Evolutionary conservation across 2,329 filamentous ascomycete species (phyloP), one percentile per base, ranked within the genome.

Genomic region (Phoma sp.): DNA sequence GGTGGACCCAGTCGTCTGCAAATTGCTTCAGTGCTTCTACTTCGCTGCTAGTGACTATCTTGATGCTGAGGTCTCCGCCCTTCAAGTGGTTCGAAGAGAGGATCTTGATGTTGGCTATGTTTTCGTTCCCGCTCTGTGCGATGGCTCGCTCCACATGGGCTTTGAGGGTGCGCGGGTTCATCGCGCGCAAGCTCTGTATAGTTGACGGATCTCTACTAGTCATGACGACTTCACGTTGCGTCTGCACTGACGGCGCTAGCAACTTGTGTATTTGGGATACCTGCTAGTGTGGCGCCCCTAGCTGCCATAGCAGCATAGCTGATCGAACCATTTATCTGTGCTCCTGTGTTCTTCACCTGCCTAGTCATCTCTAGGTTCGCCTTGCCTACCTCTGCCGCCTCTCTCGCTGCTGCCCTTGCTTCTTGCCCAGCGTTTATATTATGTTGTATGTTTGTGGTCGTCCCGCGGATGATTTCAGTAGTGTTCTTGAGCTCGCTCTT

Each of bases 41-140:
- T n/a, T 42, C 18, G 11, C n/a, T 42, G 18, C 29, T 42, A 10
- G 21, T 42, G 15, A 18, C 59, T 57, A 42, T 61, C 38, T 57
- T 59, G 7, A 61, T 61, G 32, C 54, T 63, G 4, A 63, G 47
- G 52, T 60, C 55, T 47, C 59, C 40, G 42, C 62, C 62, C 46
- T 62, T 62, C 17, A 64, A n/a, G n/a, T n/a, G n/a, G n/a, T n/a
- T n/a, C n/a, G n/a, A n/a, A n/a, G n/a, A n/a, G n/a, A n/a, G n/a
- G 52, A 63, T 56, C 46, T 56, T 65, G 6, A 61, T 18, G 30
- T 42, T 59, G 11, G 11, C 54, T 53, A 65, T 56, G 32, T 65
- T 56, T 54, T 57, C 38, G 25, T 65, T 63, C 18, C 57, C 51
- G 43, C 60, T 58, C 18, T 65, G 37, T 28, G 53, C 42, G 20